Evolutionary conservation across 306 rosid species (phyloP).

Genomic region (Vicia faba): DNA sequence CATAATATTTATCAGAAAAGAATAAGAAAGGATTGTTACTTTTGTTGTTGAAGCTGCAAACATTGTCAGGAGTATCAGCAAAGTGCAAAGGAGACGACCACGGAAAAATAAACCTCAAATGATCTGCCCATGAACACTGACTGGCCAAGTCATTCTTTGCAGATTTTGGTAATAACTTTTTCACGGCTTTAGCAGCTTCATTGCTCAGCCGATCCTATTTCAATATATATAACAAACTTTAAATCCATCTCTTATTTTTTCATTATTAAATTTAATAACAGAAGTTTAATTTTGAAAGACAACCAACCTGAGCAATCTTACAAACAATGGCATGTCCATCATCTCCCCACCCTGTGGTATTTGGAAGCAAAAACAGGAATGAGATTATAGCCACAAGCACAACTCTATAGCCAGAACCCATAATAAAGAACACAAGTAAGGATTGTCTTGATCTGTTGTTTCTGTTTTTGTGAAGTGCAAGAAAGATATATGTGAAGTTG

Average conservation of each 20-base stretch:
- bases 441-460: neutral
- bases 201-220: slow-evolving; percentile 58
- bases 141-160: slow-evolving; percentile 60
- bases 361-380: slow-evolving; percentile 52
- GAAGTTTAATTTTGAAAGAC: neutral
- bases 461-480: neutral
- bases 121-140: slow-evolving; percentile 84
- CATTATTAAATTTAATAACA: neutral
- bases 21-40: slow-evolving; percentile 28
- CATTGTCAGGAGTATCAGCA: slow-evolving; percentile 65
- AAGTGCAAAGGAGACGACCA: slow-evolving; percentile 88
- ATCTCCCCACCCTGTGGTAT: slow-evolving; percentile 61
- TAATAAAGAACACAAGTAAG: neutral
- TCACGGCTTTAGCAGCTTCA: slow-evolving; percentile 62
- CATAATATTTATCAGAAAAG: neutral
- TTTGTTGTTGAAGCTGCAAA: slow-evolving; percentile 55
- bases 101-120: slow-evolving; percentile 44
- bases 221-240: too few relatives aligned
- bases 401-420: slow-evolving; percentile 37
- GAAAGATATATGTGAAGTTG: neutral
- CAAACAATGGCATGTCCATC: slow-evolving; percentile 75
- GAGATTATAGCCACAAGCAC: slow-evolving; percentile 31
- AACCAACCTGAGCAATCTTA: slow-evolving; percentile 68
- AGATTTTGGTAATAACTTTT: slow-evolving; percentile 57
- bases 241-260: neutral